Evolutionary conservation across 805 yeast genomes (phyloP).

Genomic region (Ogataea parapolymorpha): DNA sequence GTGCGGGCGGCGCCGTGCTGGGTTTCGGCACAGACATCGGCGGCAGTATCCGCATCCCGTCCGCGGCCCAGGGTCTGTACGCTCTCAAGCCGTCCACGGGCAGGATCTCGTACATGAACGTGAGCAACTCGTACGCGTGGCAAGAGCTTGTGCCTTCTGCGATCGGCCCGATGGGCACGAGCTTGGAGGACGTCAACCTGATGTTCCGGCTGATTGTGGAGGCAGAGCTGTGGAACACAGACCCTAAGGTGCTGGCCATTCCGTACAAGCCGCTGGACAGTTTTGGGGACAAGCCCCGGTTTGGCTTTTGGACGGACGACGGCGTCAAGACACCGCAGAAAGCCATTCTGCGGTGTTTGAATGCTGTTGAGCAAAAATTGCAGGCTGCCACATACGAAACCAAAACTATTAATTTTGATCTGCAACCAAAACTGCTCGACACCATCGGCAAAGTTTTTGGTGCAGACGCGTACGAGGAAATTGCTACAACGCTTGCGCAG

Average conservation of each 20-base stretch:
- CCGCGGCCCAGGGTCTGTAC: slow-evolving; percentile 30
- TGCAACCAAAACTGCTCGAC: slow-evolving; percentile 29
- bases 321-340: slow-evolving; percentile 44
- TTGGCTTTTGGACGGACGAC: slow-evolving; percentile 48
- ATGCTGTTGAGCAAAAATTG: background rate
- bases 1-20: slow-evolving; percentile 30
- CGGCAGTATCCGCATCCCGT: slow-evolving; percentile 36
- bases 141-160: slow-evolving; percentile 34
- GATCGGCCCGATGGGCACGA: slow-evolving; percentile 33
- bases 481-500: slow-evolving; percentile 15
- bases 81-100: slow-evolving; percentile 35
- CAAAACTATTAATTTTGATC: slow-evolving; percentile 45
- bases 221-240: slow-evolving; percentile 43
- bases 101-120: slow-evolving; percentile 33
- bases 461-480: slow-evolving; percentile 41
- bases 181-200: slow-evolving; percentile 32
- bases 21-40: slow-evolving; percentile 41
- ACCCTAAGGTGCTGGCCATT: slow-evolving; percentile 47
- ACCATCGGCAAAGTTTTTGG: slow-evolving; percentile 35
- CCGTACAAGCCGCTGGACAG: slow-evolving; percentile 39
- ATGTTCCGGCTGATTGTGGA: slow-evolving; percentile 37
- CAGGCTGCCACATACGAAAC: slow-evolving; percentile 46
- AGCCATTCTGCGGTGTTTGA: background rate
- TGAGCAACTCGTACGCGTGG: slow-evolving; percentile 32
- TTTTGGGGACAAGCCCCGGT: slow-evolving; percentile 28